Conservation (phyloP, 108 stramenopile genomes). For the Cylindrotheca closterium region DNA sequence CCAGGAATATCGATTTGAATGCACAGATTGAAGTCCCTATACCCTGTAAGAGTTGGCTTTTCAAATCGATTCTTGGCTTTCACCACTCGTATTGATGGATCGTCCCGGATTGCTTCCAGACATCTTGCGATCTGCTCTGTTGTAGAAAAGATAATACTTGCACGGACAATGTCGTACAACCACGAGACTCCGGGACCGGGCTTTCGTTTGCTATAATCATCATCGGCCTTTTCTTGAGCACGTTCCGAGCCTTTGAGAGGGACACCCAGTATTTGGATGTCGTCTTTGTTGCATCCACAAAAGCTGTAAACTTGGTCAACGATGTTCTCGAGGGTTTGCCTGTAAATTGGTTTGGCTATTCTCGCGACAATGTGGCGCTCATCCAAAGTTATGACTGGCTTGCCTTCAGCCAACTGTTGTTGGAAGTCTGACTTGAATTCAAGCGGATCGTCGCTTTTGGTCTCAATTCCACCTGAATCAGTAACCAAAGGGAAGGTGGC, state of each 20-base stretch:
- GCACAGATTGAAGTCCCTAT: slow-evolving; percentile 33
- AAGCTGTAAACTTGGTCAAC: too few relatives aligned
- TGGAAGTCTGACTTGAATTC: too few relatives aligned
- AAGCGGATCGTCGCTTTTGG: too few relatives aligned
- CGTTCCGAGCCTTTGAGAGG: slow-evolving; percentile 23
- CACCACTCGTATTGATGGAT: slow-evolving; percentile 18
- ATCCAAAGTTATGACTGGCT: too few relatives aligned
- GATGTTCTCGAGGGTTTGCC: too few relatives aligned
- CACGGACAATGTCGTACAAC: slow-evolving; percentile 33
- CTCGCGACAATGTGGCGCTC: too few relatives aligned
- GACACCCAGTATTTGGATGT: slow-evolving; percentile 13
- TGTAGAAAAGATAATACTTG: slow-evolving; percentile 22
- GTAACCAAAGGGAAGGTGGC: too few relatives aligned
- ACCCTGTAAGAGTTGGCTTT: slow-evolving; percentile 31
- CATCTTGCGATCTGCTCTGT: slow-evolving; percentile 22
- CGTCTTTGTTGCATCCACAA: slow-evolving; percentile 16
- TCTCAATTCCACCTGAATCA: too few relatives aligned
- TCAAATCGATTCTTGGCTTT: slow-evolving; percentile 32
- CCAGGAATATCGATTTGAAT: slow-evolving; percentile 22
- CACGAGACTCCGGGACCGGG: slow-evolving; percentile 35
- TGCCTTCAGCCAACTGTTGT: too few relatives aligned
- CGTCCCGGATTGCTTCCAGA: slow-evolving; percentile 20
- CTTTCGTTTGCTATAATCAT: slow-evolving; percentile 18
- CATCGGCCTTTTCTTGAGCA: slow-evolving; percentile 24
- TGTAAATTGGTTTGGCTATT: too few relatives aligned